Evolutionary conservation across 2,329 filamentous ascomycete species (phyloP).

Genomic region (Penicillium sp.): DNA sequence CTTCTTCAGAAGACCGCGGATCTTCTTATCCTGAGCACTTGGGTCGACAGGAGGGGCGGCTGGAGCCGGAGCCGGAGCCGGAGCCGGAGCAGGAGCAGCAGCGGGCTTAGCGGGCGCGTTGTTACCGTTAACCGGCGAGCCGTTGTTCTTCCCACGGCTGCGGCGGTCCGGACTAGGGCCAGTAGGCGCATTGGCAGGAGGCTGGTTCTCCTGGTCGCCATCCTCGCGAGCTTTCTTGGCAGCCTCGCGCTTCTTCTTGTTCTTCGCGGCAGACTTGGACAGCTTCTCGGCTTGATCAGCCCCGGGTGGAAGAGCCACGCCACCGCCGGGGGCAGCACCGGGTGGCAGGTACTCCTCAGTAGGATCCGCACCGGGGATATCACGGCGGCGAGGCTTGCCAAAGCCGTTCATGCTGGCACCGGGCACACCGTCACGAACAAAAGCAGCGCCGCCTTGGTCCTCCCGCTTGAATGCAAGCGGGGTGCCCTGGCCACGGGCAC

Average conservation of each 20-base stretch:
- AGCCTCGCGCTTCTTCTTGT: constrained; percentile 95
- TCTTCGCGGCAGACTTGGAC: constrained; percentile 82
- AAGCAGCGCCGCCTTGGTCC: constrained; percentile 89
- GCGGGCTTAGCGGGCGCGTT: constrained; percentile 23
- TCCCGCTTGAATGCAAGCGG: constrained; percentile 95
- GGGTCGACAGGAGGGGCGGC: constrained; percentile 47
- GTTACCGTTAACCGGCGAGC: constrained; percentile 31
- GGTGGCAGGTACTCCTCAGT: constrained; percentile 58
- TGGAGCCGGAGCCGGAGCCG: constrained; percentile 17
- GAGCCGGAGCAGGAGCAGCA: constrained; percentile 22
- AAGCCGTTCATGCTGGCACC: constrained; percentile 67
- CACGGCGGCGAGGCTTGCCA: constrained; percentile 63
- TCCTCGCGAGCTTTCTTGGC: constrained; percentile 80
- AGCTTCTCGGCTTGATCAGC: constrained; percentile 59
- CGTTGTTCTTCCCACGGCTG: constrained; percentile 32
- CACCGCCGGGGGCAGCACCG: constrained; percentile 62
- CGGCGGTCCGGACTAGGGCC: constrained; percentile 57
- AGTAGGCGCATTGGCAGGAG: constrained; percentile 20
- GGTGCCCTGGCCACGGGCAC: constrained; percentile 80
- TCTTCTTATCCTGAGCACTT: constrained; percentile 84
- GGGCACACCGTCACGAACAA: constrained; percentile 70
- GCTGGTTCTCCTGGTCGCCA: constrained; percentile 38
- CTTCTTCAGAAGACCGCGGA: constrained; percentile 91
- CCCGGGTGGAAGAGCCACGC: constrained; percentile 60
- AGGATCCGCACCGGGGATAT: constrained; percentile 80